A percentile compares a stretch with the other conserved stretches of the same genome.
These are phyloP conservation scores for Nothophoma quercina DNA, from an alignment of 2,329 filamentous ascomycete species.

Conservation along the genomic window DNA sequence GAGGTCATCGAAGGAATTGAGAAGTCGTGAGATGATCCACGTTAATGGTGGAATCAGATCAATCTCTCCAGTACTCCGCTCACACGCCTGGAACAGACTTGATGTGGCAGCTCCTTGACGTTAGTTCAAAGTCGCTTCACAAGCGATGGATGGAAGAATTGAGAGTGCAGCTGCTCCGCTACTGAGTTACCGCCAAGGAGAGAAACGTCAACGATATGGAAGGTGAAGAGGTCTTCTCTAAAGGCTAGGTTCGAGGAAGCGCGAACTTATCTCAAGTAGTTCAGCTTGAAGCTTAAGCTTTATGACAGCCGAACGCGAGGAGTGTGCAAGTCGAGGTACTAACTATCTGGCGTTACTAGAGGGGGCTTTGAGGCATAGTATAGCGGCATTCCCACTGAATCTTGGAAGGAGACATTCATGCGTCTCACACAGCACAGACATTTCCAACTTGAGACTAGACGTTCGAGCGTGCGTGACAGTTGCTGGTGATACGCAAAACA, in stretches of 20 bases:
- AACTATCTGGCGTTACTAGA: conserved; percentile 6
- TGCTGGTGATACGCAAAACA: conserved; percentile 1
- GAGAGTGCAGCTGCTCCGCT: conserved; percentile 9
- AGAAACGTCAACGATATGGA: background rate
- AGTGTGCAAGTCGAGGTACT: too few species aligned
- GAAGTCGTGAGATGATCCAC: conserved; percentile 30
- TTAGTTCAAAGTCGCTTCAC: too few species aligned
- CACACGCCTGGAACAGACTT: background rate
- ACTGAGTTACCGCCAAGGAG: conserved; percentile 7
- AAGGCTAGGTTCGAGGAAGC: too few species aligned
- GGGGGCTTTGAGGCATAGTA: background rate
- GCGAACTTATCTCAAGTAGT: too few species aligned
- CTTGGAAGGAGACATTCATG: background rate
- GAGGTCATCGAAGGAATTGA: conserved; percentile 40
- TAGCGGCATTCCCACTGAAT: background rate
- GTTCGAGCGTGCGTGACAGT: background rate
- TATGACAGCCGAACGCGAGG: too few species aligned
- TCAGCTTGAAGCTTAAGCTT: too few species aligned
- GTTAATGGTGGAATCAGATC: background rate
- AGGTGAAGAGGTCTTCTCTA: too few species aligned
- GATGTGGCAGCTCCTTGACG: too few species aligned
- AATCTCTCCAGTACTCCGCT: conserved; percentile 1
- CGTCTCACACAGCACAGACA: background rate
- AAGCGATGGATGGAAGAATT: background rate
- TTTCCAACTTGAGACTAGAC: background rate